A percentile compares a stretch with the other conserved stretches of the same genome.
Conservation (phyloP, 768 basidiomycete genomes). For the Panaeolus papilionaceus region DNA sequence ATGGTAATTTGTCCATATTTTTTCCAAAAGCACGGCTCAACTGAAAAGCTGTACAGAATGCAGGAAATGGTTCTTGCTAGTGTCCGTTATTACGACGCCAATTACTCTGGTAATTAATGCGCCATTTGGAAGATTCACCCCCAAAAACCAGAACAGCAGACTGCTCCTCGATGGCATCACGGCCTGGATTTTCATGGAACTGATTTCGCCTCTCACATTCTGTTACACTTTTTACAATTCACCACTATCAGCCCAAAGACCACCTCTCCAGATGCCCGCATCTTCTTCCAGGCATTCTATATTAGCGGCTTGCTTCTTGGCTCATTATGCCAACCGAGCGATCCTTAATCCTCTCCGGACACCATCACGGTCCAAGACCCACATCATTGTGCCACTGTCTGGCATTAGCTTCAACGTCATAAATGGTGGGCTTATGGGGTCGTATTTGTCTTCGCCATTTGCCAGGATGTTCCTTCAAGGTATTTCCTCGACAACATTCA, state of each 20-base stretch:
- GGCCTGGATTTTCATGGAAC: slow-evolving; percentile 84
- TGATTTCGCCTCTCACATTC: slow-evolving; percentile 65
- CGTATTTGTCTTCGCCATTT: slow-evolving; percentile 67
- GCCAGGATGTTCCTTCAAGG: slow-evolving; percentile 49
- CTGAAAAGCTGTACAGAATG: not conserved
- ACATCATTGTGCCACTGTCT: slow-evolving; percentile 64
- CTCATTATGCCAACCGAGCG: slow-evolving; percentile 87
- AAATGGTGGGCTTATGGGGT: slow-evolving; percentile 75
- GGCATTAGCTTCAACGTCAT: slow-evolving; percentile 71
- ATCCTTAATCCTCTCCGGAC: slow-evolving; percentile 81
- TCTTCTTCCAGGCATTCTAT: slow-evolving; percentile 51
- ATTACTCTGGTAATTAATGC: slow-evolving; percentile 65
- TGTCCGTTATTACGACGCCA: slow-evolving; percentile 42
- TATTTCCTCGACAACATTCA: slow-evolving; percentile 55
- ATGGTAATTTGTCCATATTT: not conserved
- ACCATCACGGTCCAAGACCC: slow-evolving; percentile 77
- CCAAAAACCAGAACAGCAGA: slow-evolving; percentile 45
- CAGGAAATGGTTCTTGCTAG: slow-evolving; percentile 54
- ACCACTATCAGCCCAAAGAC: slow-evolving; percentile 49
- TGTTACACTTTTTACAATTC: slow-evolving; percentile 52
- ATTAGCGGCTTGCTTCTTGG: slow-evolving; percentile 63
- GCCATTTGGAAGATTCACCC: slow-evolving; percentile 81
- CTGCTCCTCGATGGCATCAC: slow-evolving; percentile 63
- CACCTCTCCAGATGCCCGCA: slow-evolving; percentile 29
- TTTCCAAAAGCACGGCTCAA: not conserved